Evolutionary conservation across 352 stramenopile genomes (phyloP), one percentile per base, ranked within the genome.

Genomic region (Pythium volutum): DNA sequence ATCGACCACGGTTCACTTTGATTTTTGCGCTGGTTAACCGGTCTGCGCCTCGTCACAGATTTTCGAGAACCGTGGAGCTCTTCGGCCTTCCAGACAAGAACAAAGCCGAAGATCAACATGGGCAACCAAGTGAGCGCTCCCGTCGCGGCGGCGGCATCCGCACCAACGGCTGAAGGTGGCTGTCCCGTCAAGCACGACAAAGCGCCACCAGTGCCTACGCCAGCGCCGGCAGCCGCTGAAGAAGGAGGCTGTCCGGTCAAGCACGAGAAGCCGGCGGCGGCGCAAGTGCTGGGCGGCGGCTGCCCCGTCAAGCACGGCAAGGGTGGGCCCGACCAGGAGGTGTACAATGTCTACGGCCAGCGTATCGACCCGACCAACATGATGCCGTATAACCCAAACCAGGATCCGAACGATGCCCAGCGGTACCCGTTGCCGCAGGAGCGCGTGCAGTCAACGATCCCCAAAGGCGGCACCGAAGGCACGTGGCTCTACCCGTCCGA

Each of bases 401-500:
- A 98, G 71, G 79, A 98, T 27, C 96, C 96, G 22, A 87, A 94
- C 34, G 73, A 88, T 0, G 77, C 81, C 56, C 97, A 99, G 79
- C 86, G 77, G 18, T 91, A 86, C 64, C 79, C 87, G 25, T 77
- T 99, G 41, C 79, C 81, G 8, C 98, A 97, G 45, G 75, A 97
- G 26, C 93, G 97, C 53, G 94, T 99, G 48, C 75, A 90, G 64
- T 98, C 86, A 45, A 98, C 81, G 43, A 99, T 99, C 74, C 97
- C 97, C 12, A 99, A 99, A 72, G 79, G 91, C 62, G 80, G 92
- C 68, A 95, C 88, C 11, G 91, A 97, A 50, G 86, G 83, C 70
- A 99, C 97, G 55, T 99, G 97, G 97, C 84, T 96, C 23, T 99
- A 99, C 71, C 97, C 97, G 38, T 98, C 88, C 16, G 95, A 98